Conservation (phyloP, 805 yeast species). For the Metschnikowia amazonensis region DNA sequence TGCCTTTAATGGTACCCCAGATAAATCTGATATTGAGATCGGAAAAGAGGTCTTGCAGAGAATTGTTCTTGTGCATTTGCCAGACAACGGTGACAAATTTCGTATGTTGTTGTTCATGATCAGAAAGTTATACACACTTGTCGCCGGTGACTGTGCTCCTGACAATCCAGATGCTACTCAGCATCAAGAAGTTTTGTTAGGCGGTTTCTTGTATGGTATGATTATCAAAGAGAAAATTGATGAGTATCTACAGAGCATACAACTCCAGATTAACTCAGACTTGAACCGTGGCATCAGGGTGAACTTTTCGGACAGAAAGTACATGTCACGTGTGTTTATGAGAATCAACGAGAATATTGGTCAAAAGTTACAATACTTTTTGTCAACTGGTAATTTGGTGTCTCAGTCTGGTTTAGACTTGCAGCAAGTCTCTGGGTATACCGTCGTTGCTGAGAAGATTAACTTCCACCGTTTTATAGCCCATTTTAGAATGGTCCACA, state of each 20-base stretch:
- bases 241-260: constrained; percentile 76
- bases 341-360: constrained; percentile 92
- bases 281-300: constrained; percentile 76
- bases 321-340: constrained; percentile 71
- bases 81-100: constrained; percentile 73
- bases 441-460: constrained; percentile 98
- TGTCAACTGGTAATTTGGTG: constrained; percentile 95
- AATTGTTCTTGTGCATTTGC: constrained; percentile 86
- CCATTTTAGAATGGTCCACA: constrained; percentile 99
- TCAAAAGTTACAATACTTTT: constrained; percentile 86
- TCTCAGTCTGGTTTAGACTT: constrained; percentile 96
- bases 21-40: constrained; percentile 83
- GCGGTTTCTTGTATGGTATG: constrained; percentile 96
- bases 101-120: constrained; percentile 89
- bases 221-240: constrained; percentile 94
- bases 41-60: constrained; percentile 80
- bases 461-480: constrained; percentile 95
- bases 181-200: constrained; percentile 93
- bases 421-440: constrained; percentile 96
- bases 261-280: constrained; percentile 72
- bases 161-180: constrained; percentile 99
- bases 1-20: constrained; percentile 85
- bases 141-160: constrained; percentile 94
- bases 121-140: constrained; percentile 88
- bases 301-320: constrained; percentile 78